phyloP scores from a whole-genome alignment of 495 filamentous ascomycete genomes.

The Aspergillus sclerotiicarbonarius region DNA sequence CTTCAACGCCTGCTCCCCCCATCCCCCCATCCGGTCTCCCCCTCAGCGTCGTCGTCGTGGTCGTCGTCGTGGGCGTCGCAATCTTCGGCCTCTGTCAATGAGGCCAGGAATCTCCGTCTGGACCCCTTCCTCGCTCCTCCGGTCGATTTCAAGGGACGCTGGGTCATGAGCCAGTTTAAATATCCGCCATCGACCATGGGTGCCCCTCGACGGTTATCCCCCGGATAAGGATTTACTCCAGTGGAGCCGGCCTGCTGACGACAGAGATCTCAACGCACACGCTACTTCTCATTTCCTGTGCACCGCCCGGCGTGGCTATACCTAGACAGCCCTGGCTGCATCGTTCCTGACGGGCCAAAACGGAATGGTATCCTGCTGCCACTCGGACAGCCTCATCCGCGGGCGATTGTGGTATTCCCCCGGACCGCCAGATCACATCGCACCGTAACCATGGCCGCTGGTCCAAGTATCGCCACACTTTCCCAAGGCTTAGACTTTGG shows the following conservation, averaged over 20 bases:
- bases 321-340: not conserved
- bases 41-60: not conserved
- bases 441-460: not conserved
- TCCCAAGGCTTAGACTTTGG: constrained; percentile 3
- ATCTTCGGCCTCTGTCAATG: not conserved
- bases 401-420: not conserved
- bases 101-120: not conserved
- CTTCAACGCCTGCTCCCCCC: not conserved
- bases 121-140: not conserved
- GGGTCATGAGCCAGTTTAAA: not conserved
- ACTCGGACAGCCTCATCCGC: not conserved
- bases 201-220: not conserved
- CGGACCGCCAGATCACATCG: not conserved
- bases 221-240: constrained; percentile 5
- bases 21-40: no score
- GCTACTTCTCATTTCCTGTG: not conserved
- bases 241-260: constrained; percentile 1
- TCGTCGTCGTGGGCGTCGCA: not conserved
- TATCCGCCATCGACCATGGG: not conserved
- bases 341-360: not conserved
- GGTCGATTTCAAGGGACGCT: not conserved
- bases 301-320: not conserved
- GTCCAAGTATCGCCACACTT: constrained; percentile 1
- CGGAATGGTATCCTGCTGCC: not conserved
- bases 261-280: constrained; percentile 1